Evolutionary conservation across 2,329 filamentous ascomycete genomes (phyloP).

Genomic region (Aspergillus melleus): DNA sequence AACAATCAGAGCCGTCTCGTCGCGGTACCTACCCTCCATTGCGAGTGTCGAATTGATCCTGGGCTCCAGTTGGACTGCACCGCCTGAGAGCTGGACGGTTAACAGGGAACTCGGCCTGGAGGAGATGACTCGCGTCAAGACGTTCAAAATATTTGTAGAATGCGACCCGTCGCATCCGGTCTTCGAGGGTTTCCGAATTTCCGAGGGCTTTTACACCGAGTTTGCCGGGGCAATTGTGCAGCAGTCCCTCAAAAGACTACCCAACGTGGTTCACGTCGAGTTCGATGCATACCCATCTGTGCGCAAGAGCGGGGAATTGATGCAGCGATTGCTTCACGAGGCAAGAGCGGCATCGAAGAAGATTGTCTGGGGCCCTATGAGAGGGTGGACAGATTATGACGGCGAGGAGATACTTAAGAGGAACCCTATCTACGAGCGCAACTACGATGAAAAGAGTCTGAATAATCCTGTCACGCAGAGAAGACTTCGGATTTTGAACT

Average conservation of each 20-base stretch:
- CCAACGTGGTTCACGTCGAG: constrained; percentile 51
- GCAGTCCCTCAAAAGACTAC: constrained; percentile 51
- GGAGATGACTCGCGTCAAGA: constrained; percentile 49
- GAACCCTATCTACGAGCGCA: constrained; percentile 15
- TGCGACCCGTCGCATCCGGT: constrained; percentile 55
- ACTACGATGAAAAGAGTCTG: neutral
- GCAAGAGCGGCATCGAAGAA: constrained; percentile 33
- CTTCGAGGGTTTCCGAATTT: constrained; percentile 59
- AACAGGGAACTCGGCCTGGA: constrained; percentile 50
- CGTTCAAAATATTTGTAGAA: constrained; percentile 59
- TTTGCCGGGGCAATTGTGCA: constrained; percentile 54
- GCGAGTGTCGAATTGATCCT: constrained; percentile 57
- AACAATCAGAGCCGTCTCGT: constrained; percentile 51
- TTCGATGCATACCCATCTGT: constrained; percentile 60
- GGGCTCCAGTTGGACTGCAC: constrained; percentile 59
- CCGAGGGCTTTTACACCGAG: constrained; percentile 57
- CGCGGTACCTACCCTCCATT: constrained; percentile 52
- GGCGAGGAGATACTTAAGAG: constrained; percentile 18
- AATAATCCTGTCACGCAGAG: neutral
- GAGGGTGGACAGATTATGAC: constrained; percentile 38
- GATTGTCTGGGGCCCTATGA: constrained; percentile 42
- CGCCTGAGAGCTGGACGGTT: constrained; percentile 56
- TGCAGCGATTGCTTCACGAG: constrained; percentile 48
- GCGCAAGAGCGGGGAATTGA: constrained; percentile 50
- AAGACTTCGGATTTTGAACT: neutral